Conservation (phyloP, 345 rosid species). For the Lepidium aucheri region DNA sequence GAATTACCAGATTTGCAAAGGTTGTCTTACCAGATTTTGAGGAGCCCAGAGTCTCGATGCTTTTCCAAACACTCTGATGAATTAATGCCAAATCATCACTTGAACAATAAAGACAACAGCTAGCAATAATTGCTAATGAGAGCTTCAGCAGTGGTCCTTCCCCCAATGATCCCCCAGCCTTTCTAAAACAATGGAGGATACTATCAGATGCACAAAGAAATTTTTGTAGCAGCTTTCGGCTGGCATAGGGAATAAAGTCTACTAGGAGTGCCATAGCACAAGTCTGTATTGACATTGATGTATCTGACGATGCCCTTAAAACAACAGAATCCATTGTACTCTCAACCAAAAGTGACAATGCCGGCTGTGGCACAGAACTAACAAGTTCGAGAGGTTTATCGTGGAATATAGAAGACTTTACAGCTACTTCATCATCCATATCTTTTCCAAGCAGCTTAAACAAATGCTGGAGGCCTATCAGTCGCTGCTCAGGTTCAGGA, state of each 20-base stretch:
- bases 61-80: slow-evolving; percentile 60
- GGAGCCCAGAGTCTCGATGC: slow-evolving; percentile 44
- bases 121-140: slow-evolving; percentile 58
- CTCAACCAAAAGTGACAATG: slow-evolving; percentile 47
- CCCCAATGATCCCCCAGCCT: slow-evolving; percentile 37
- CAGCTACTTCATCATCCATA: slow-evolving; percentile 26
- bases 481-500: slow-evolving; percentile 78
- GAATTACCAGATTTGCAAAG: neutral
- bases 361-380: slow-evolving; percentile 34
- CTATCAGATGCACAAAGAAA: slow-evolving; percentile 59
- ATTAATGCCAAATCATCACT: slow-evolving; percentile 60
- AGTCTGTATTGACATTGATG: slow-evolving; percentile 41
- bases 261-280: slow-evolving; percentile 61
- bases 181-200: slow-evolving; percentile 51
- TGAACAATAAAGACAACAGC: slow-evolving; percentile 63
- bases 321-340: slow-evolving; percentile 67
- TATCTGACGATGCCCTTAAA: slow-evolving; percentile 56
- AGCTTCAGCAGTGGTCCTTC: slow-evolving; percentile 58
- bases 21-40: slow-evolving; percentile 42
- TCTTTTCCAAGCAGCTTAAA: slow-evolving; percentile 59
- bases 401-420: slow-evolving; percentile 25
- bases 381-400: slow-evolving; percentile 30
- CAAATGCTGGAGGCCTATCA: slow-evolving; percentile 56
- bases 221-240: slow-evolving; percentile 46
- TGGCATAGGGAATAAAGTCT: slow-evolving; percentile 53